Base-by-base conservation (phyloP, 2,329 filamentous ascomycete genomes). In the Clarireedia hainanense region DNA sequence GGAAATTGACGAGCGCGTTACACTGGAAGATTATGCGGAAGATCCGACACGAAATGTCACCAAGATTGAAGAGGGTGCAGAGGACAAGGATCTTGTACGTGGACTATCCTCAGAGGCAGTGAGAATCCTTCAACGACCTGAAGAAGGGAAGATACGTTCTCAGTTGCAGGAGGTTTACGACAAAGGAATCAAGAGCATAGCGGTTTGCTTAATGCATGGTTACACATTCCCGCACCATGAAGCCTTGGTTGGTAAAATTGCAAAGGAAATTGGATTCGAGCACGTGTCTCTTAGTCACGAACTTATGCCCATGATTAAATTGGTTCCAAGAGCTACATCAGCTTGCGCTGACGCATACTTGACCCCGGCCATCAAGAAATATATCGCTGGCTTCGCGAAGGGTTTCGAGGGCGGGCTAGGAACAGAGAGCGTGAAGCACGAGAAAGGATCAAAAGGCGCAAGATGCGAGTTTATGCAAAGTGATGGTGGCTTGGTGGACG, bases 391-490 rank as follows among this genome's bases (percentile, higher is more conserved):
- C 0, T 95, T 96, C 66, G 82, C 88, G 64, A 79, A 80, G 27
- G 89, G 90, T 0, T 96, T 96, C 62, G 80, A 83, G 57, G 90
- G 91, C 9, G 88, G 89, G 0, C 74, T 96, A 0, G 90, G 90
- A 2, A 85, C 83, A 0, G 81, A 85, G 63, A 89, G 84, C 58
- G 86, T 94, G 4, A 84, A 86, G 69, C 74, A 81, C 15, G 80
- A 85, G 58, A 71, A 75, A 27, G 86, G 85, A 0, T 71, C 75
- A 5, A 86, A 80, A 64, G 87, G 86, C 4, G 88, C 89, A 3
- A 78, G 91, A 60, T 96, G 91, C 72, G 91, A 96, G 69, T 96
- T 96, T 63, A 96, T 96, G 91, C 90, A 96, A 70, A 91, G 86
- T 9, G 70, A 72, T 60, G 70, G 70, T 23, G 83, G 83, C 0